These are phyloP conservation scores for Peronosclerospora sorghi DNA, from an alignment of 352 stramenopile genomes.

Conservation along the genomic window DNA sequence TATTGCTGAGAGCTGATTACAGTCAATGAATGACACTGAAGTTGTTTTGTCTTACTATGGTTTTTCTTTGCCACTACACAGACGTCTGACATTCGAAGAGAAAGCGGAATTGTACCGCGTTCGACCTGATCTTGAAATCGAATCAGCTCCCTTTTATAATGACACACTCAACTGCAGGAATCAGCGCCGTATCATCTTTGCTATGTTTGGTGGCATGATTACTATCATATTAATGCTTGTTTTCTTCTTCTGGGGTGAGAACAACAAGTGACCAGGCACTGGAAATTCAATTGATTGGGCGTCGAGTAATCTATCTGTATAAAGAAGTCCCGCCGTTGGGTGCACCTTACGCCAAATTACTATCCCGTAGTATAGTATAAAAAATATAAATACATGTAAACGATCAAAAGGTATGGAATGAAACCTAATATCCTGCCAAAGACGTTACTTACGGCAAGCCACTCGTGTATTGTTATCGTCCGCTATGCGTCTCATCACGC, in stretches of 20 bases:
- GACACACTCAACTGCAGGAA: slow-evolving; percentile 48
- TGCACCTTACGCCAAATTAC: neutral
- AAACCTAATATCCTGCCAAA: too few relatives aligned
- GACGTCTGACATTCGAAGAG: slow-evolving; percentile 65
- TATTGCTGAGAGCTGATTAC: neutral
- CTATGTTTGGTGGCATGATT: slow-evolving; percentile 60
- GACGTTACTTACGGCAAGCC: too few relatives aligned
- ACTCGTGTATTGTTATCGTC: neutral
- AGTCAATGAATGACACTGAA: neutral
- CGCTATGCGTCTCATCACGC: slow-evolving; percentile 88
- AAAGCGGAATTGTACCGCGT: slow-evolving; percentile 75
- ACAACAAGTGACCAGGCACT: slow-evolving; percentile 17
- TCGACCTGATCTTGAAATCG: slow-evolving; percentile 74
- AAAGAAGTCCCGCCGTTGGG: too few relatives aligned
- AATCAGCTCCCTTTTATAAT: slow-evolving; percentile 40
- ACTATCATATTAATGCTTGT: slow-evolving; percentile 58
- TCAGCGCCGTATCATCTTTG: slow-evolving; percentile 55
- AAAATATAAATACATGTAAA: slow-evolving; percentile 16
- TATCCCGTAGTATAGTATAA: slow-evolving; percentile 13
- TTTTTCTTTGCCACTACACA: slow-evolving; percentile 9
- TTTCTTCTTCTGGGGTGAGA: slow-evolving; percentile 49
- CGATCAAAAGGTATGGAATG: too few relatives aligned
- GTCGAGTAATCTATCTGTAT: neutral
- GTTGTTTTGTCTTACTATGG: neutral
- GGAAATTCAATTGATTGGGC: neutral